Percentiles rank a stretch among this genome's conserved stretches.
Conservation (phyloP, 306 rosid species). For the Adenanthera pavonina region DNA sequence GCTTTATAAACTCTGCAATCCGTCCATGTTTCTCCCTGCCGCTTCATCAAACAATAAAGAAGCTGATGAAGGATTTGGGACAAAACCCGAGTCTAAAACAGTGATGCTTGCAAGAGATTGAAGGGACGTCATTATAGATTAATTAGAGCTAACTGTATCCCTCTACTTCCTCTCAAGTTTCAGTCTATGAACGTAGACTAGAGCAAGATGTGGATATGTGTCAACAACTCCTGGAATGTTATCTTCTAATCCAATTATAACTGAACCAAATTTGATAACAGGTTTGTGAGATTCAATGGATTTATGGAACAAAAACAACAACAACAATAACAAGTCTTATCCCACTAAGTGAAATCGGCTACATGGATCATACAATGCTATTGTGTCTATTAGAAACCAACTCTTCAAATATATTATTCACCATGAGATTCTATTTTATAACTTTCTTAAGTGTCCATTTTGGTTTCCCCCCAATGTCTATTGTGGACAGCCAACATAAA, state of each 20-base stretch:
- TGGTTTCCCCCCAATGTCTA: no score
- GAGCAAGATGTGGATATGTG: neutral
- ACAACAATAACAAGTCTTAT: no score
- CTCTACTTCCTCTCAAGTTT: neutral
- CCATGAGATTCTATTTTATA: no score
- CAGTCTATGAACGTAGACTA: neutral
- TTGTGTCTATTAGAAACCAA: no score
- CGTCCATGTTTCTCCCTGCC: neutral
- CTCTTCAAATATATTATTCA: no score
- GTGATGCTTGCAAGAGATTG: neutral
- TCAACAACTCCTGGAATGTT: neutral
- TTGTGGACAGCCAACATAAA: no score
- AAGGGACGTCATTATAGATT: neutral
- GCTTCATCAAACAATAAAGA: neutral
- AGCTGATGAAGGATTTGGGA: neutral
- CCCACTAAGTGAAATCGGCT: no score
- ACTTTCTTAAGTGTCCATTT: no score
- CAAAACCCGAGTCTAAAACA: neutral
- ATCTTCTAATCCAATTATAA: neutral
- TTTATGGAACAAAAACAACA: no score
- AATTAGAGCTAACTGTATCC: neutral
- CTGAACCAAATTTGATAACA: no score
- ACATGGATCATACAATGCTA: no score
- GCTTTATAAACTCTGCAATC: neutral
- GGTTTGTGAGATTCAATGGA: no score